These are phyloP conservation scores for Taiwanofungus camphoratus DNA, from an alignment of 1,284 basidiomycete genomes.

Conservation along the genomic window DNA sequence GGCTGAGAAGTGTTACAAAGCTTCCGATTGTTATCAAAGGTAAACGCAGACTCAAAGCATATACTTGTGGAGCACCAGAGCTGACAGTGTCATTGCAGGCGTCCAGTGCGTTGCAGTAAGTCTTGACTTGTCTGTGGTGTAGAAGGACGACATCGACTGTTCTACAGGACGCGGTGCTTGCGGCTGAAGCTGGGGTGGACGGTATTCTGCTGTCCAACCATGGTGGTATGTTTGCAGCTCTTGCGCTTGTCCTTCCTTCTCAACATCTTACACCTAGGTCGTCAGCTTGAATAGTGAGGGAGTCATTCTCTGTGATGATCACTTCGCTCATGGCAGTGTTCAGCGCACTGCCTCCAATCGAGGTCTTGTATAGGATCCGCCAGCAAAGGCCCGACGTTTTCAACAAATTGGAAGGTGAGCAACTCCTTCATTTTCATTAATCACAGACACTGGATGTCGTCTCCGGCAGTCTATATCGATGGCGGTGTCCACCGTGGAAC, in stretches of 20 bases:
- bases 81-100: constrained; percentile 32
- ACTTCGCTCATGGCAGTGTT: neutral
- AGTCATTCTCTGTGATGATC: neutral
- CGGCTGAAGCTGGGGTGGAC: constrained; percentile 81
- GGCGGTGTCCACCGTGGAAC: constrained; percentile 85
- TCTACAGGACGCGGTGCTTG: constrained; percentile 73
- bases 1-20: constrained; percentile 70
- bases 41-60: constrained; percentile 17
- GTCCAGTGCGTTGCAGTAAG: constrained; percentile 72
- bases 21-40: constrained; percentile 85
- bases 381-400: constrained; percentile 75
- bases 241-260: constrained; percentile 2
- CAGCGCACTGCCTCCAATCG: constrained; percentile 66
- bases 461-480: constrained; percentile 72
- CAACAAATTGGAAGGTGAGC: constrained; percentile 55
- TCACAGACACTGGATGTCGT: constrained; percentile 1
- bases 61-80: constrained; percentile 1
- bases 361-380: constrained; percentile 71
- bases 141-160: too few species aligned
- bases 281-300: constrained; percentile 77
- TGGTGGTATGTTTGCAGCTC: constrained; percentile 55
- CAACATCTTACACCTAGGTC: constrained; percentile 36
- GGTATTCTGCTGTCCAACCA: constrained; percentile 92
- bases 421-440: neutral
- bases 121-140: neutral